These are phyloP conservation scores for Plasmodium cynomolgi DNA, from an alignment of 169 alveolate genomes.

Conservation along the genomic window DNA sequence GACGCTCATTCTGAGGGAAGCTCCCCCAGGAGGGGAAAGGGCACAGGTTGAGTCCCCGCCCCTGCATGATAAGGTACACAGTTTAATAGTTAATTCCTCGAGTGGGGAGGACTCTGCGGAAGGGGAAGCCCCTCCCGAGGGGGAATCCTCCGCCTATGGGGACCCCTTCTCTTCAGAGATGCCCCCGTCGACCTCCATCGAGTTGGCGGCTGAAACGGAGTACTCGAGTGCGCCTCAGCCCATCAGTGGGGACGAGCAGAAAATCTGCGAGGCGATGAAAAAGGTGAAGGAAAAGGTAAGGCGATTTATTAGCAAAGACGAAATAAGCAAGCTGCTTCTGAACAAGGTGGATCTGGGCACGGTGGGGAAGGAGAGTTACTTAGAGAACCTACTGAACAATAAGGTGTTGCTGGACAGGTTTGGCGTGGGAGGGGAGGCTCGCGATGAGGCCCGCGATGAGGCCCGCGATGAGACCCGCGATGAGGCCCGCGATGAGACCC, in stretches of 20 bases:
- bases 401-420: constrained; percentile 35
- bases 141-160: neutral
- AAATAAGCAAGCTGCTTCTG: constrained; percentile 4
- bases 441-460: neutral
- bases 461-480: neutral
- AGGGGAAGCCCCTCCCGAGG: neutral
- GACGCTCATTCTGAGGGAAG: neutral
- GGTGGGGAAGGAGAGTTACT: neutral
- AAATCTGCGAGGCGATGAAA: neutral
- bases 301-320: constrained; percentile 8
- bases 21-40: neutral
- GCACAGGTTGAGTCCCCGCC: neutral
- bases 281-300: neutral
- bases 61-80: neutral
- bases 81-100: neutral
- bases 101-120: neutral
- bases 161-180: neutral
- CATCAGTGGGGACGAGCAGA: neutral
- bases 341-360: neutral
- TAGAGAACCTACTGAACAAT: constrained; percentile 16
- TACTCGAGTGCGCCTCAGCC: neutral
- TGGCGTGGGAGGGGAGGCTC: neutral
- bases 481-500: neutral
- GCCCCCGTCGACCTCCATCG: neutral
- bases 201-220: neutral